A percentile compares a stretch with the other conserved stretches of the same genome.
phyloP scores from a whole-genome alignment of 345 rosid species.

The Brassica cretica region DNA sequence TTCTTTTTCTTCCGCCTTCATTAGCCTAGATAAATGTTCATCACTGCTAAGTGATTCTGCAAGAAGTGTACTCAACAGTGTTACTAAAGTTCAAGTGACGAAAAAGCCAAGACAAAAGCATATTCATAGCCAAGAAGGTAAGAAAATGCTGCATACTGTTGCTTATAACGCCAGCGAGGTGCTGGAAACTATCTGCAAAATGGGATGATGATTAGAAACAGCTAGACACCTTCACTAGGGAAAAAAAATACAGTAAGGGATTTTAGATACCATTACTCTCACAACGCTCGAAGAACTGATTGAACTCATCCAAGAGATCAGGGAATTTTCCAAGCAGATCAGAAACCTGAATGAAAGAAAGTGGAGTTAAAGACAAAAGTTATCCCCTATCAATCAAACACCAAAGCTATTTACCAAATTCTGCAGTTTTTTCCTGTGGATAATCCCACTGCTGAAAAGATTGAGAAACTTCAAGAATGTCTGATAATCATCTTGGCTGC shows the following conservation, averaged over 20 bases:
- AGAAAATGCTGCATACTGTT: slow-evolving; percentile 63
- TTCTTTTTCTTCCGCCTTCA: slow-evolving; percentile 72
- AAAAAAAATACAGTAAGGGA: slow-evolving; percentile 5
- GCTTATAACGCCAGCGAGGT: slow-evolving; percentile 48
- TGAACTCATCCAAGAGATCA: slow-evolving; percentile 71
- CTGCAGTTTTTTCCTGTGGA: slow-evolving; percentile 73
- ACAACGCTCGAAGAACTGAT: not conserved
- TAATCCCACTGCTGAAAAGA: slow-evolving; percentile 82
- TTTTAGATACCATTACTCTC: slow-evolving; percentile 53
- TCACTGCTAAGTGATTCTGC: slow-evolving; percentile 69
- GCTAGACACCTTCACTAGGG: not conserved
- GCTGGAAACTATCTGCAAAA: slow-evolving; percentile 66
- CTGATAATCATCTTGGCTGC: slow-evolving; percentile 46
- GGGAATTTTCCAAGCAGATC: slow-evolving; percentile 83
- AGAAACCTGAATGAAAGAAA: slow-evolving; percentile 56
- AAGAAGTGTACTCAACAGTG: slow-evolving; percentile 18
- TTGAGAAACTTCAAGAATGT: slow-evolving; percentile 81
- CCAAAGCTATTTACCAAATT: slow-evolving; percentile 49
- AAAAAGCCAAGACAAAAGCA: slow-evolving; percentile 8
- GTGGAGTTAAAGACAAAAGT: slow-evolving; percentile 8
- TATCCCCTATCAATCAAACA: slow-evolving; percentile 18
- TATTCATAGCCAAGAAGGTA: slow-evolving; percentile 6
- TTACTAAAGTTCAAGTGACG: slow-evolving; percentile 21
- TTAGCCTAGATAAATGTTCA: slow-evolving; percentile 51
- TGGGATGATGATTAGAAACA: not conserved